Conservation (phyloP, 768 basidiomycete species). For the Boletus pseudo-olivaceus region DNA sequence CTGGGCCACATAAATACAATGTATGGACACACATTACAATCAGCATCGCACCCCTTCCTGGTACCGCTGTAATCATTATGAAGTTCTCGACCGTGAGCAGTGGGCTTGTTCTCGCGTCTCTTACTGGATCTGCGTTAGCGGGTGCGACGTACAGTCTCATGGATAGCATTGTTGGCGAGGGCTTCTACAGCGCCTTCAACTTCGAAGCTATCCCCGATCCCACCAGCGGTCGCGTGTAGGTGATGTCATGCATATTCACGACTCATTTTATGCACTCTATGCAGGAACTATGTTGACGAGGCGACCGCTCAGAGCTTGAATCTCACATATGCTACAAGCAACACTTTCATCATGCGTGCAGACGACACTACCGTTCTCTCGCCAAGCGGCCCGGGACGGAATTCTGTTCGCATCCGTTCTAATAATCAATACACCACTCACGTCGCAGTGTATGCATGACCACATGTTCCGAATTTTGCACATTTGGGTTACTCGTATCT, state of each 20-base stretch:
- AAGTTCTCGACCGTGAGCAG: slow-evolving; percentile 1
- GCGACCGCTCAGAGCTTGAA: slow-evolving; percentile 25
- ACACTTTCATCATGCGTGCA: slow-evolving; percentile 36
- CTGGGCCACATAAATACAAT: slow-evolving; percentile 15
- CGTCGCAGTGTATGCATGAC: slow-evolving; percentile 29
- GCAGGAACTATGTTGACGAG: slow-evolving; percentile 34
- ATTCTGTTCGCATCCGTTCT: slow-evolving; percentile 35
- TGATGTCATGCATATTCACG: not conserved
- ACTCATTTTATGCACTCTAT: not conserved
- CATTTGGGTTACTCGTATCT: not conserved
- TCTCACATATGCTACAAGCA: slow-evolving; percentile 25
- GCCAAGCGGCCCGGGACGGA: slow-evolving; percentile 30
- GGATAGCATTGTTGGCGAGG: slow-evolving; percentile 28
- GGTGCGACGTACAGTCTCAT: slow-evolving; percentile 26
- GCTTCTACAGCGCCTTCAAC: slow-evolving; percentile 31
- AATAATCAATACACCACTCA: slow-evolving; percentile 32
- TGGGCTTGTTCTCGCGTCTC: slow-evolving; percentile 10
- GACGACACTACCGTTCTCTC: slow-evolving; percentile 33
- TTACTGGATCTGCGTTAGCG: slow-evolving; percentile 14
- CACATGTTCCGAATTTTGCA: not conserved
- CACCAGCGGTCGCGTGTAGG: slow-evolving; percentile 37
- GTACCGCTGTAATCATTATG: slow-evolving; percentile 10
- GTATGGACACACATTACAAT: not conserved
- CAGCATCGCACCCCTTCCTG: not conserved
- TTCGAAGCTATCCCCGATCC: slow-evolving; percentile 36